A percentile compares a stretch with the other conserved stretches of the same genome.
phyloP scores from a whole-genome alignment of 2,329 filamentous ascomycete species.

The Berkeleyomyces rouxiae region DNA sequence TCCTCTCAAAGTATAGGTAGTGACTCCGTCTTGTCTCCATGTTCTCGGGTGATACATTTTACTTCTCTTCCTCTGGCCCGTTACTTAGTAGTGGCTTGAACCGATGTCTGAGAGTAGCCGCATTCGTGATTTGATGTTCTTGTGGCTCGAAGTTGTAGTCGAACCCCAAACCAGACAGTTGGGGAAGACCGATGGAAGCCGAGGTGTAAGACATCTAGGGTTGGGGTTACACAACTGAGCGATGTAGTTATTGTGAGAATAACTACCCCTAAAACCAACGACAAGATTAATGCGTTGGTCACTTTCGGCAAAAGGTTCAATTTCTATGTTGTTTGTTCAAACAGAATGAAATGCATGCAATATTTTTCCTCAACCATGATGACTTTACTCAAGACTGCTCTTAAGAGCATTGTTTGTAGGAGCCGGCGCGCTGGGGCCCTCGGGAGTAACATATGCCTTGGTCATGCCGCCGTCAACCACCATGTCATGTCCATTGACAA shows the following conservation, averaged over 20 bases:
- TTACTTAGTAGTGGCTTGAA: too few relatives aligned
- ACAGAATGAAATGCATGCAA: not conserved
- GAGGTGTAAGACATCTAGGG: not conserved
- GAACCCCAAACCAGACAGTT: not conserved
- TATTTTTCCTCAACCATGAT: too few relatives aligned
- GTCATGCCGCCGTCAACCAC: conserved; percentile 57
- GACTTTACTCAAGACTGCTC: conserved; percentile 15
- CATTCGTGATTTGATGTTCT: not conserved
- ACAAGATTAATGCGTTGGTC: too few relatives aligned
- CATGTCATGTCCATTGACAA: conserved; percentile 56
- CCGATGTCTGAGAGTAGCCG: too few relatives aligned
- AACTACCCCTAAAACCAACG: too few relatives aligned
- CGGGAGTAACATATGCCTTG: conserved; percentile 27
- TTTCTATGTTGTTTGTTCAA: not conserved
- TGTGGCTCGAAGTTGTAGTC: not conserved
- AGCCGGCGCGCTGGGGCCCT: conserved; percentile 22
- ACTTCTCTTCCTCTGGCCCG: too few relatives aligned
- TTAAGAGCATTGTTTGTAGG: conserved; percentile 45
- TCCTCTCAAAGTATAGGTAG: too few relatives aligned
- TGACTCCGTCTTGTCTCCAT: too few relatives aligned
- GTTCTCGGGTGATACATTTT: too few relatives aligned
- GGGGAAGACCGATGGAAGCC: not conserved
- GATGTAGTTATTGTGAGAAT: too few relatives aligned
- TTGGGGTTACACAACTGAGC: not conserved
- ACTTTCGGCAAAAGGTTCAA: too few relatives aligned